Base-by-base conservation (phyloP, 2,329 filamentous ascomycete genomes). In the Colletotrichum paranaense region DNA sequence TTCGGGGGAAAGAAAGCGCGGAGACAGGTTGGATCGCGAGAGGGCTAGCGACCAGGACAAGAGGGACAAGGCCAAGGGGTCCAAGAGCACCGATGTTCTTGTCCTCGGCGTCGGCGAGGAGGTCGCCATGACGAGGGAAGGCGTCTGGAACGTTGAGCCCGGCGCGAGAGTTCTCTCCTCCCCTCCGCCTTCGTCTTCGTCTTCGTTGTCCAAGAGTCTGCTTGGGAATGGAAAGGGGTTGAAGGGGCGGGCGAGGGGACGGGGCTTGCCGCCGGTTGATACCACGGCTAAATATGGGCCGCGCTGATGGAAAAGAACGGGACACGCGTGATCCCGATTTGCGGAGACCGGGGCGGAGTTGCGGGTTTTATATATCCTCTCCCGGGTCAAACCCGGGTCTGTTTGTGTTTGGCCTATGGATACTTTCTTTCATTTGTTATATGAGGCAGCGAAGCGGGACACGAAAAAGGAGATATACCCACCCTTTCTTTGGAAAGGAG, bases 101-200 rank as follows among this genome's bases (percentile, higher is more conserved):
- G 81, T 82, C 3, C 77, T 89, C 5, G 79, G 77, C 0, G 78
- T 81, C 28, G 86, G 86, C 19, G 84, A 87, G 63, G 84, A 86
- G 74, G 81, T 87, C 3, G 76, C 80, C 2, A 77, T 87, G 59
- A 84, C 81, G 16, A 82, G 81, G 38, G 83, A 84, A 16, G 85
- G 86, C 1, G 73, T 84, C 14, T 79, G 80, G 77, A 72, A 76
- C 22, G 72, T 74, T 6, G 72, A 74, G 57, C 26, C 57, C 16
- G 30, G 55, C 12, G 32, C 57, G 32, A 19, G 35, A 1, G 49
- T 22, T n/a, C 9, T 66, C 6, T 30, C 12, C 63, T 24, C 38
- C 38, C 16, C 38, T 42, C 38, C 38, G 14, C 38, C 38, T 3
- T 42, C 14, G 38, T 42, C 38, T 19, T 42, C 26, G 19, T 49